Evolutionary conservation across 2,329 filamentous ascomycete genomes (phyloP).

Genomic region (Botrytis hyacinthi): DNA sequence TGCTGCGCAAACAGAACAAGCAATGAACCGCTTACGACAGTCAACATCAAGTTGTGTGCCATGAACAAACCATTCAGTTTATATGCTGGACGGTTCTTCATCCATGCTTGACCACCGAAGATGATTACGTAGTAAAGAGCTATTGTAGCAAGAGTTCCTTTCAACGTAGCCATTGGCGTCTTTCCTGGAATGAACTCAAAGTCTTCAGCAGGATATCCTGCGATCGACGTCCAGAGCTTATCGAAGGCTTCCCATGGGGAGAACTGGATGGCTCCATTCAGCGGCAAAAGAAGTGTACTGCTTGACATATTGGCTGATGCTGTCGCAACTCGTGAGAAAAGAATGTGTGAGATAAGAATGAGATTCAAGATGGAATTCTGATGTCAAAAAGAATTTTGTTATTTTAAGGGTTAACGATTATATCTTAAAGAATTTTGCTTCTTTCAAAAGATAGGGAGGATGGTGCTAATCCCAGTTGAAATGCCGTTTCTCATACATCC

Average conservation of each 20-base stretch:
- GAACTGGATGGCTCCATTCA: slow-evolving; percentile 25
- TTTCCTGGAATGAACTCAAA: slow-evolving; percentile 79
- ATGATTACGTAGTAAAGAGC: slow-evolving; percentile 89
- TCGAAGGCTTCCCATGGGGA: slow-evolving; percentile 83
- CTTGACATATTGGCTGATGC: slow-evolving; percentile 25
- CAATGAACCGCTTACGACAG: slow-evolving; percentile 75
- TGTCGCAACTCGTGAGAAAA: not conserved
- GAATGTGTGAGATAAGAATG: not conserved
- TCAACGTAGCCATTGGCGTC: slow-evolving; percentile 88
- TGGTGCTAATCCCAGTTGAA: not conserved
- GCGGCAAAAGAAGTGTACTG: slow-evolving; percentile 16
- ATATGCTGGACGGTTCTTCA: slow-evolving; percentile 81
- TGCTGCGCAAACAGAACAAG: slow-evolving; percentile 88
- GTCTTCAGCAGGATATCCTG: slow-evolving; percentile 79
- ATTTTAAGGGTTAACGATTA: slow-evolving; percentile 1
- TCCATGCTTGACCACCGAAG: slow-evolving; percentile 86
- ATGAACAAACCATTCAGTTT: slow-evolving; percentile 89
- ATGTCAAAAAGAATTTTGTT: not conserved
- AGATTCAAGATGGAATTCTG: not conserved
- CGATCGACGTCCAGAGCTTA: slow-evolving; percentile 72
- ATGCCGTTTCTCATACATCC: not conserved
- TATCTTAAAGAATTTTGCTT: slow-evolving; percentile 12
- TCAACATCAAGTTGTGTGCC: slow-evolving; percentile 94
- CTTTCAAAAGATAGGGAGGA: not conserved
- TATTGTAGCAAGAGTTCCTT: slow-evolving; percentile 76